These are phyloP conservation scores for Tolypocladium capitatum DNA, from an alignment of 2,329 filamentous ascomycete species.

Conservation along the genomic window DNA sequence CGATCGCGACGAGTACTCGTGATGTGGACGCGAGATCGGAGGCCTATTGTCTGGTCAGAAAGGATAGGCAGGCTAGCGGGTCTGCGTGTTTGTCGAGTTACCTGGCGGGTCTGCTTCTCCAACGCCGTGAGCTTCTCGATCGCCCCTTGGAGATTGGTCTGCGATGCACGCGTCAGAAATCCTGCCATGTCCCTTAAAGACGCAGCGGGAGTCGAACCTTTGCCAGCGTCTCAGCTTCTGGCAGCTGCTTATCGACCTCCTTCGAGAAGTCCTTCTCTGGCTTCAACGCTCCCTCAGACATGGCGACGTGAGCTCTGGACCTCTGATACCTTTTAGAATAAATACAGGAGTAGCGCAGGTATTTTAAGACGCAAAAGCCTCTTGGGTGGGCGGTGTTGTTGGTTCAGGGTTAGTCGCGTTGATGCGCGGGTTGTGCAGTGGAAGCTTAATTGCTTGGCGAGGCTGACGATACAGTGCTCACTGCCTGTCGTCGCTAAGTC, in stretches of 20 bases:
- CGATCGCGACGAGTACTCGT: constrained; percentile 72
- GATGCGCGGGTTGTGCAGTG: neutral
- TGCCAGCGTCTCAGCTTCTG: constrained; percentile 80
- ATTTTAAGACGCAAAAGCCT: neutral
- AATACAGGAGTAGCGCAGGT: neutral
- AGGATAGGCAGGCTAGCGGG: constrained; percentile 6
- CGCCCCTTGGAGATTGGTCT: constrained; percentile 70
- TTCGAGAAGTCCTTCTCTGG: constrained; percentile 98
- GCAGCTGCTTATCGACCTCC: constrained; percentile 83
- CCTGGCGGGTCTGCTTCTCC: constrained; percentile 97
- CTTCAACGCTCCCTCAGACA: constrained; percentile 77
- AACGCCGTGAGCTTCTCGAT: constrained; percentile 85
- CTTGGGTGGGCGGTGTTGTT: neutral
- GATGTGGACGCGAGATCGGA: constrained; percentile 95
- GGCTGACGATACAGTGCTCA: constrained; percentile 6
- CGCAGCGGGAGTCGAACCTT: constrained; percentile 46
- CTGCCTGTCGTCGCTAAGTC: neutral
- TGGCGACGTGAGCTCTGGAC: constrained; percentile 23
- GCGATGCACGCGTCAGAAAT: constrained; percentile 5
- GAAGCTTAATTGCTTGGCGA: neutral
- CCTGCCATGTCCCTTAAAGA: neutral
- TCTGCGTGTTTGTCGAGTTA: constrained; percentile 23
- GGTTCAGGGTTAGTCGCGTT: neutral
- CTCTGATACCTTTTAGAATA: neutral
- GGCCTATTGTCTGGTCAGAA: constrained; percentile 40